Evolutionary conservation across 1,284 basidiomycete genomes (phyloP).

Genomic region (Inonotus hispidus): DNA sequence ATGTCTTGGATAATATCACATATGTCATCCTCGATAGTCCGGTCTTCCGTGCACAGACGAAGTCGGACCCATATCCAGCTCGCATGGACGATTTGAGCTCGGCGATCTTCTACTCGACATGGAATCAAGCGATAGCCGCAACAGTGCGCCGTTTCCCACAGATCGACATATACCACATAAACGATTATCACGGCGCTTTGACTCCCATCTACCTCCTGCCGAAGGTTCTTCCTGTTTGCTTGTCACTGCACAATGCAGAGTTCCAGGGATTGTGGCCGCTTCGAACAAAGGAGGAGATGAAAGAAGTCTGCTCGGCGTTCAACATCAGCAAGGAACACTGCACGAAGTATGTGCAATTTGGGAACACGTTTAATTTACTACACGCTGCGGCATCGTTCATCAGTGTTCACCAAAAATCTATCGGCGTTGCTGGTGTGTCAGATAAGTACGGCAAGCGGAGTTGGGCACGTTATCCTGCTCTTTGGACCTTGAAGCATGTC

Average conservation of each 20-base stretch:
- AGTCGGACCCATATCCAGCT: conserved; percentile 88
- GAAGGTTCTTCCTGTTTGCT: conserved; percentile 81
- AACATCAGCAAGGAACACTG: conserved; percentile 93
- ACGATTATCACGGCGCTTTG: conserved; percentile 90
- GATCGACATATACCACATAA: conserved; percentile 86
- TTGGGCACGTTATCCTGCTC: conserved; percentile 90
- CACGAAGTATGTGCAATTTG: conserved; percentile 94
- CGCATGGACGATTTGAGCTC: conserved; percentile 95
- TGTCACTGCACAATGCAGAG: conserved; percentile 94
- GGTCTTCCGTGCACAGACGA: conserved; percentile 92
- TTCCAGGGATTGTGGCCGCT: conserved; percentile 95
- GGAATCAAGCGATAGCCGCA: conserved; percentile 93
- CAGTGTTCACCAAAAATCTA: conserved; percentile 84
- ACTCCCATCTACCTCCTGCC: conserved; percentile 87
- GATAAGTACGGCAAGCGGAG: conserved; percentile 95
- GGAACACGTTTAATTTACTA: conserved; percentile 92
- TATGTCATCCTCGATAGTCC: conserved; percentile 90
- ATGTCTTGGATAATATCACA: conserved; percentile 89
- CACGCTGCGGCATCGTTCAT: conserved; percentile 91
- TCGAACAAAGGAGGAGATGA: conserved; percentile 94
- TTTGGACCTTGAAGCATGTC: conserved; percentile 92
- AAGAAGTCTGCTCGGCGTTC: conserved; percentile 94
- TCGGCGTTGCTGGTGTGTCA: conserved; percentile 92
- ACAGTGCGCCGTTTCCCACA: conserved; percentile 79
- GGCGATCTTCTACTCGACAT: conserved; percentile 94